Evolutionary conservation across 257 asterid genomes (phyloP).

Genomic region (Fraxinus cuspidata): DNA sequence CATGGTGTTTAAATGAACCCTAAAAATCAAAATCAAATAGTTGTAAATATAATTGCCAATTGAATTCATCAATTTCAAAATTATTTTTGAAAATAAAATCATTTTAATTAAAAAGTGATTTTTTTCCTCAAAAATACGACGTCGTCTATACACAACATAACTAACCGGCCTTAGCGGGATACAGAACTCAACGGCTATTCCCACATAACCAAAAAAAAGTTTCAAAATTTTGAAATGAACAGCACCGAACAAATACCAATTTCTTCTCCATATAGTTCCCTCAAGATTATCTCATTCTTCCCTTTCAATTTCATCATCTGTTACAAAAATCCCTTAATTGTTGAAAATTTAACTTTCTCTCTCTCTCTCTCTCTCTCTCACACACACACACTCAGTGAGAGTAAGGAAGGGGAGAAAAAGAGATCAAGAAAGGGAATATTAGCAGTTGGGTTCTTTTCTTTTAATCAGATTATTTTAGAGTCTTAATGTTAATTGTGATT

Average conservation of each 20-base stretch:
- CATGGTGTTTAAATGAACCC: no score
- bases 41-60: neutral
- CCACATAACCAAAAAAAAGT: neutral
- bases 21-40: neutral
- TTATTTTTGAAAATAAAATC: no score
- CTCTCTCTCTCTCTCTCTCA: neutral
- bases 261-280: conserved; percentile 12
- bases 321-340: neutral
- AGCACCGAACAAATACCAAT: conserved; percentile 6
- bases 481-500: neutral
- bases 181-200: conserved; percentile 52
- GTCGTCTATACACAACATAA: neutral
- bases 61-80: neutral
- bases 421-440: conserved; percentile 5
- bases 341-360: neutral
- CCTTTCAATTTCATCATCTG: neutral
- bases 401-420: neutral
- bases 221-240: conserved; percentile 47
- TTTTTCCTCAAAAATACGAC: neutral
- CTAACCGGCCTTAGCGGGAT: conserved; percentile 47
- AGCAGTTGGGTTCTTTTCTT: neutral
- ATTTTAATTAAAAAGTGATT: no score
- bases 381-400: neutral
- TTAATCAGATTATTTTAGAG: neutral
- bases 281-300: neutral